These are phyloP conservation scores for Candida ponderosae DNA, from an alignment of 805 yeast genomes.

Conservation along the genomic window DNA sequence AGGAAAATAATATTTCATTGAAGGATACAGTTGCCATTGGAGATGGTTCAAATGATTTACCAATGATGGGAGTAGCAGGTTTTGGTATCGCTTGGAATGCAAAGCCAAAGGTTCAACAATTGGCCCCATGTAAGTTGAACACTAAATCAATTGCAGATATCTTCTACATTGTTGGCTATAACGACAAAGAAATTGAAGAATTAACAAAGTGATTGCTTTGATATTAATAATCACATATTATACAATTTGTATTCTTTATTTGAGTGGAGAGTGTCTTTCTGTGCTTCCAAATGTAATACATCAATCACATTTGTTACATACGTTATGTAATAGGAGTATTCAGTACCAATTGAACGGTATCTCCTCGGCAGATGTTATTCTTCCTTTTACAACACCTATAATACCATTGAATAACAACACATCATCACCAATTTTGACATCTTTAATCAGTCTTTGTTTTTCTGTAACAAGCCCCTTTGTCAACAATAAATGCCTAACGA, in stretches of 20 bases:
- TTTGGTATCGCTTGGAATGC: conserved; percentile 97
- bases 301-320: no score
- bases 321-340: no score
- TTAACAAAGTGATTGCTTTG: background rate
- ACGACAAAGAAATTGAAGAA: conserved; percentile 40
- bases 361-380: conserved; percentile 17
- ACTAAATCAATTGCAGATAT: conserved; percentile 66
- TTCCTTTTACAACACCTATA: conserved; percentile 68
- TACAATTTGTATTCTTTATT: no score
- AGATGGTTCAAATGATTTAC: conserved; percentile 94
- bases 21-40: conserved; percentile 74
- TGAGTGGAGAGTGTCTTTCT: no score
- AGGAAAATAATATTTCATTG: conserved; percentile 42
- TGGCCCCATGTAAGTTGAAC: conserved; percentile 80
- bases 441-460: conserved; percentile 35
- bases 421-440: conserved; percentile 57
- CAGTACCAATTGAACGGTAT: no score
- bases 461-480: conserved; percentile 46
- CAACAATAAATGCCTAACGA: conserved; percentile 59
- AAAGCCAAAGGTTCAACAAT: conserved; percentile 79
- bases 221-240: no score
- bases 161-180: conserved; percentile 73
- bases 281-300: no score
- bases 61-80: conserved; percentile 89
- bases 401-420: conserved; percentile 76